Evolutionary conservation across 768 basidiomycete genomes (phyloP), one percentile per base, ranked within the genome.

Genomic region (Mycena maculata): DNA sequence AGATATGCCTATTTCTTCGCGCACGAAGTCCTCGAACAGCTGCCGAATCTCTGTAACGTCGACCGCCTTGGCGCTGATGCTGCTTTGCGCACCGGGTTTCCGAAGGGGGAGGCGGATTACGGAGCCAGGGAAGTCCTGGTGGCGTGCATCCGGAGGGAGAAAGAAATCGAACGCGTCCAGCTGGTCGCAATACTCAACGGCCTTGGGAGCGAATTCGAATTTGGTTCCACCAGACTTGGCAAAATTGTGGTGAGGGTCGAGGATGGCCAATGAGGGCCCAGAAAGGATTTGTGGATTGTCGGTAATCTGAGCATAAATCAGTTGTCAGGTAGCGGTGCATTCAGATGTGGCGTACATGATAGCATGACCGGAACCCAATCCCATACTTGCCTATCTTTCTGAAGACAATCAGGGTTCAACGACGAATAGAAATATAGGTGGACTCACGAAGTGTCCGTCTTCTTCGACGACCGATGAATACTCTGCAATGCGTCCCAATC

Each of bases 301-400:
- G 2, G 85, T 85, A 9, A 86, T 64, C 86, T 87, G 9, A 18
- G 45, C 47, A 10, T 50, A 9, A 31, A 42, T 49, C 58, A 67
- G 22, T 50, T 11, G 22, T 6, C 55, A 45, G 31, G 33, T 25
- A 31, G 9, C 30, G 12, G 10, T 41, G 9, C n/a, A 11, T 10
- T 20, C 13, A 38, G 27, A 44, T 23, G 58, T 15, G 38, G 30
- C 78, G 28, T 71, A 86, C 85, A 71, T 87, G 85, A 68, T 85
- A 87, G n/a, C 80, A 79, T 0, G 84, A 82, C 20, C 86, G 75
- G 69, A 87, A 85, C 0, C 86, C 86, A 22, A 86, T 77, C 0
- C 85, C 86, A 66, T 82, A 86, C 69, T 86, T 87, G 22, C 86
- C 86, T 8, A 84, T 86, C 75, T 84, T 86, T 0, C 85, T 86